Evolutionary conservation across 192 early-diverging fungal species (phyloP), one percentile per base, ranked within the genome.

Genomic region (Podochytrium sp.): DNA sequence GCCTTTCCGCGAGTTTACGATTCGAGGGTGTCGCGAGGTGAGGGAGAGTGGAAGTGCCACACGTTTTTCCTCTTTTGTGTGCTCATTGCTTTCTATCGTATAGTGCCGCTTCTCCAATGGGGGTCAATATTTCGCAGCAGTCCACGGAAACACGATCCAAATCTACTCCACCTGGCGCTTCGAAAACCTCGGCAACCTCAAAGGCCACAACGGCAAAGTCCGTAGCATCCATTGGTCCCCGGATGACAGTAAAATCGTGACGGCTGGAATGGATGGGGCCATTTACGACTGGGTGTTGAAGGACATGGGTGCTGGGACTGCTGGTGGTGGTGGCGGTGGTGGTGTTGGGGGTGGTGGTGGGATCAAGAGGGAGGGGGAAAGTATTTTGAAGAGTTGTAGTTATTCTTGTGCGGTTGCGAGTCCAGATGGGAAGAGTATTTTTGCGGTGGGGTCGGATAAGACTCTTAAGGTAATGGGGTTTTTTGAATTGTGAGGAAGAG

Each of bases 141-240:
- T 87, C 1, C 82, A 83, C 67, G 87, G 84, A 14, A 90, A 85
- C 65, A 78, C 80, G 23, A 85, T 90, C 61, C 86, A 89, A 65
- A 83, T 90, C 25, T 90, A 86, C 74, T 79, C 78, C 2, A 90
- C 88, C 1, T 90, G 87, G 87, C 84, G 75, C 53, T 89, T 84
- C 69, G 87, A 90, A 56, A 81, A 82, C 63, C 58, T 90, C 4
- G 80, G 77, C 34, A 87, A 79, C 47, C 72, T 90, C 30, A 90
- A 86, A 52, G 88, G 87, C 6, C 88, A 90, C 78, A 89, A 86
- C 64, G 86, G 84, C 33, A 90, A 90, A 76, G 81, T 90, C 14
- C 72, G 81, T 33, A 80, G 79, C 27, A 38, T 90, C 55, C 78
- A 77, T 38, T 90, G 86, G 87, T 79, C 85, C 6, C 50, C 64